Conservation (phyloP, 176 grass and related monocot species). For the Musa itinerans region DNA sequence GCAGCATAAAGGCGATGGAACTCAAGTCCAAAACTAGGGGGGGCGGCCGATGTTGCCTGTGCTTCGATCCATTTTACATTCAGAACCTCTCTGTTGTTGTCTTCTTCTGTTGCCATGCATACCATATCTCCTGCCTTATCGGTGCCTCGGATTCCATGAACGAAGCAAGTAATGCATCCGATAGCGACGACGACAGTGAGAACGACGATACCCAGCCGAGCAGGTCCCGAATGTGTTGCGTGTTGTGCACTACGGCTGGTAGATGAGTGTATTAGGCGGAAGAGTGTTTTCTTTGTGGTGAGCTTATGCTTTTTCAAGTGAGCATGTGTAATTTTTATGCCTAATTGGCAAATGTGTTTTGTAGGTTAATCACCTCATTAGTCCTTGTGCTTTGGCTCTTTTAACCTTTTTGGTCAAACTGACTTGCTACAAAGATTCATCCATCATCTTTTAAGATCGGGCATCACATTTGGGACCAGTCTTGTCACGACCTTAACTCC, state of each 20-base stretch:
- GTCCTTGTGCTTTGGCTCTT: no score
- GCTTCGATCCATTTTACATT: slow-evolving; percentile 76
- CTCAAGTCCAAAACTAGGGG: slow-evolving; percentile 85
- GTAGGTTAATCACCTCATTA: background rate
- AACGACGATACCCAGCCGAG: slow-evolving; percentile 29
- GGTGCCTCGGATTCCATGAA: slow-evolving; percentile 62
- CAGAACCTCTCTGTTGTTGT: slow-evolving; percentile 64
- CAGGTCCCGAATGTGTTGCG: slow-evolving; percentile 61
- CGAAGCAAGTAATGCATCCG: slow-evolving; percentile 28
- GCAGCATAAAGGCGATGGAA: slow-evolving; percentile 22
- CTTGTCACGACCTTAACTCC: no score
- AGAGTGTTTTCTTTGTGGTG: slow-evolving; percentile 12
- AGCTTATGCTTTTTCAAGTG: slow-evolving; percentile 38
- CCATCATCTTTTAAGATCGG: no score
- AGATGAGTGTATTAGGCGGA: slow-evolving; percentile 21
- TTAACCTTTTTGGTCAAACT: no score
- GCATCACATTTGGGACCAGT: no score
- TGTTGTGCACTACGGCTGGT: slow-evolving; percentile 85
- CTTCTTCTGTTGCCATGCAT: slow-evolving; percentile 94
- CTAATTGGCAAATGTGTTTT: slow-evolving; percentile 33
- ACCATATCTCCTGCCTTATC: slow-evolving; percentile 67
- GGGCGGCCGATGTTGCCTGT: slow-evolving; percentile 74
- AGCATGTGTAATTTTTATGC: slow-evolving; percentile 59
- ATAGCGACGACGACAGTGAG: slow-evolving; percentile 34
- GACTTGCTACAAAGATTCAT: no score